Conservation (phyloP, 495 filamentous ascomycete species). For the Penicillium lagena region DNA sequence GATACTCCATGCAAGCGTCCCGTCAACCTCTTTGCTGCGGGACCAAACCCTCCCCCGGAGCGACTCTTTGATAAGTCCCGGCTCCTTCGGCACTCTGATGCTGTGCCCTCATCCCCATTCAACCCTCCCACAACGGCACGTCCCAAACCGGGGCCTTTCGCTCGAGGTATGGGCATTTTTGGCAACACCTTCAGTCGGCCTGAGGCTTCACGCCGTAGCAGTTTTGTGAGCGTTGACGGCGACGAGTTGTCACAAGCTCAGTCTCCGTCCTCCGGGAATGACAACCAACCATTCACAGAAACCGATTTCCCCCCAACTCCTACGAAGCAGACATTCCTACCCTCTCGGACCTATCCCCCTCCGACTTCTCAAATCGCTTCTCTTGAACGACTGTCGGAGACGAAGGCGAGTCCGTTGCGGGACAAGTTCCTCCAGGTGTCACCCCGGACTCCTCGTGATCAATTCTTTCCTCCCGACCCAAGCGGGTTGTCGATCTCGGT, state of each 20-base stretch:
- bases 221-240: constrained; percentile 71
- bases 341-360: constrained; percentile 37
- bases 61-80: constrained; percentile 48
- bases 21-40: constrained; percentile 56
- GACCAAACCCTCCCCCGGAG: constrained; percentile 47
- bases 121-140: constrained; percentile 38
- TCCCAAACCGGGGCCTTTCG: constrained; percentile 52
- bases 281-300: constrained; percentile 59
- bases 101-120: constrained; percentile 56
- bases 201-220: constrained; percentile 56
- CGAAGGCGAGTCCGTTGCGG: constrained; percentile 23
- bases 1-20: constrained; percentile 94
- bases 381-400: constrained; percentile 31
- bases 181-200: constrained; percentile 49
- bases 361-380: constrained; percentile 33
- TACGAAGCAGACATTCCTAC: constrained; percentile 64
- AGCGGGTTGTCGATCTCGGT: constrained; percentile 74
- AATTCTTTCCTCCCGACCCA: constrained; percentile 69
- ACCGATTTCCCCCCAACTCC: constrained; percentile 83
- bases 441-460: constrained; percentile 75
- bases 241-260: constrained; percentile 54
- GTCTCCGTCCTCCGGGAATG: constrained; percentile 50
- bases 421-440: constrained; percentile 46
- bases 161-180: constrained; percentile 62
- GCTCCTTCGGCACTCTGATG: constrained; percentile 58